Base-by-base conservation (phyloP, 805 yeast species). In the Yamadazyma sp. region DNA sequence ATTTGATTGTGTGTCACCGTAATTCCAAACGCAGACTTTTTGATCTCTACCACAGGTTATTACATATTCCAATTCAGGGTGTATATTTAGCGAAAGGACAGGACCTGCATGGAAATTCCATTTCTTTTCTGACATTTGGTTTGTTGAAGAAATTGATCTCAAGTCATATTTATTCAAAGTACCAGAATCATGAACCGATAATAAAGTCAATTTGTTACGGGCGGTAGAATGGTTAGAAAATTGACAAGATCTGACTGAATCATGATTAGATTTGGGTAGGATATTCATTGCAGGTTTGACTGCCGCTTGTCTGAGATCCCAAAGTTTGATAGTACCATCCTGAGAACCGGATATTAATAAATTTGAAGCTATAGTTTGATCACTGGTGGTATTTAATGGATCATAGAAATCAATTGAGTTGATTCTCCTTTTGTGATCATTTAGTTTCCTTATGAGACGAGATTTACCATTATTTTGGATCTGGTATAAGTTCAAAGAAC, bases 1-100 rank as follows among this genome's bases (percentile, higher is more conserved):
- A 15, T 30, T 36, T 13, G 28, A 23, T 4, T 48, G 23, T 5
- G 45, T 25, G 11, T 63, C 69, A 2, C 62, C 55, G 42, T 61
- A 67, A 37, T 64, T 82, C 91, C 94, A 86, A 3, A 84, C 78
- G 42, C 84, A 86, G 23, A 84, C 68, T 46, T 80, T 81, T 35
- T 83, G 82, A 58, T 93, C 98, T 49, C 97, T 71, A 6, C 98
- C 98, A 11, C 97, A 97, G 14, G 96, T 86, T 4, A 82, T 80
- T 14, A 93, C 74, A 49, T 81, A 85, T 43, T 89, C 95, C 23
- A 71, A 55, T 24, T 78, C 80, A 0, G 94, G 95, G 52, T 89
- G 96, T 80, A 95, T 88, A 49, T 86, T 88, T 4, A 93, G 58
- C 4, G 94, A 77, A 12, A 89, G 64, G 0, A 95, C 98, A 2